Percentiles rank a stretch among this genome's conserved stretches.
phyloP scores from a whole-genome alignment of 148 eudicot species.

The Camellia granthamiana region DNA sequence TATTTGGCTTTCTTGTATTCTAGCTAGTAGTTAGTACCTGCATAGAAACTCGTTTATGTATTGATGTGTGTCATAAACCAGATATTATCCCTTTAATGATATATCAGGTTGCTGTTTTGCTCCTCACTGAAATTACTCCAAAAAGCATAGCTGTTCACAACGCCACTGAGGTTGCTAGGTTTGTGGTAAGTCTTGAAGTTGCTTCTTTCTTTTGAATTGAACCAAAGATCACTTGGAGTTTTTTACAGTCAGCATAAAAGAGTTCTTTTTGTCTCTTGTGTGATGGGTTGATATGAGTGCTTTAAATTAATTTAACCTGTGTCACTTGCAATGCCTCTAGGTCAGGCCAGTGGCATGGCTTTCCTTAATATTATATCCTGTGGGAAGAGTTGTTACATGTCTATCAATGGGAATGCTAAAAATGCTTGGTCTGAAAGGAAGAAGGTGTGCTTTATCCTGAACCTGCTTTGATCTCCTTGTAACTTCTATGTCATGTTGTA shows the following conservation, averaged over 20 bases:
- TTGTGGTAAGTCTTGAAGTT: constrained; percentile 71
- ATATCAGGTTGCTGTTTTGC: constrained; percentile 85
- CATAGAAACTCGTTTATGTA: neutral
- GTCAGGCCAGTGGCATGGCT: constrained; percentile 99
- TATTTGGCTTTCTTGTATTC: neutral
- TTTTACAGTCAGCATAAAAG: neutral
- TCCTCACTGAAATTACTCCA: constrained; percentile 98
- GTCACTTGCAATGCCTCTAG: constrained; percentile 44
- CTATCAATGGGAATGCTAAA: constrained; percentile 95
- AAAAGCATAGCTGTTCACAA: constrained; percentile 98
- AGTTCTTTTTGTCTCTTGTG: neutral
- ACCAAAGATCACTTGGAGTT: neutral
- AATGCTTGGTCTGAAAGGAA: constrained; percentile 87
- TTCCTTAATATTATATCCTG: constrained; percentile 87
- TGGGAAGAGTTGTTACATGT: constrained; percentile 89
- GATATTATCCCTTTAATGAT: constrained; percentile 11
- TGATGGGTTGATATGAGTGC: neutral
- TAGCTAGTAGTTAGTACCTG: neutral
- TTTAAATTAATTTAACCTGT: constrained; percentile 5
- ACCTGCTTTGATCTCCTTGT: constrained; percentile 4
- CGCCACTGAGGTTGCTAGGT: constrained; percentile 95
- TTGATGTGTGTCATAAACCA: constrained; percentile 8
- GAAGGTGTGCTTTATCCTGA: constrained; percentile 54
- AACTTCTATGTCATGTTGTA: neutral
- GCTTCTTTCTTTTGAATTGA: constrained; percentile 9